A percentile compares a stretch with the other conserved stretches of the same genome.
These are phyloP conservation scores for Clarireedia hainanense DNA, from an alignment of 2,329 filamentous ascomycete genomes.

Conservation along the genomic window DNA sequence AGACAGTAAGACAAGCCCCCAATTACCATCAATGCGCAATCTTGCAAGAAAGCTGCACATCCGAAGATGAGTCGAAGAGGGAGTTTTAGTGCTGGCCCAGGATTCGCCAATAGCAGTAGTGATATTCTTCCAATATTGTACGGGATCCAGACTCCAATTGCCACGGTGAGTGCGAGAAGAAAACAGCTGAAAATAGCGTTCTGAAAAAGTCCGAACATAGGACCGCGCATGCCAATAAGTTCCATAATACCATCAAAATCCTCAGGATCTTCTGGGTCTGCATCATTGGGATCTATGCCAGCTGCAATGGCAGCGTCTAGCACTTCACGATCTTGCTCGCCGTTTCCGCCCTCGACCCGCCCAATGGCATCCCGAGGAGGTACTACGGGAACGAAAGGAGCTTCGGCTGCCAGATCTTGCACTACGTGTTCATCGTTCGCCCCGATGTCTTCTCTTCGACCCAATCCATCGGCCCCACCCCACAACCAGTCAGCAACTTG, in stretches of 20 bases:
- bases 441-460: slow-evolving; percentile 34
- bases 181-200: slow-evolving; percentile 93
- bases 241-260: slow-evolving; percentile 96
- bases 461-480: slow-evolving; percentile 42
- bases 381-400: slow-evolving; percentile 47
- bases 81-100: slow-evolving; percentile 58
- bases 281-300: slow-evolving; percentile 67
- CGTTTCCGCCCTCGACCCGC: slow-evolving; percentile 24
- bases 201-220: slow-evolving; percentile 80
- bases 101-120: slow-evolving; percentile 72
- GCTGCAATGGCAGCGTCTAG: slow-evolving; percentile 58
- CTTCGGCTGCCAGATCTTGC: slow-evolving; percentile 50
- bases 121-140: slow-evolving; percentile 87
- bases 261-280: slow-evolving; percentile 76
- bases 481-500: slow-evolving; percentile 54
- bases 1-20: slow-evolving; percentile 42
- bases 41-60: slow-evolving; percentile 71
- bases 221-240: slow-evolving; percentile 91
- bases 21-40: slow-evolving; percentile 58
- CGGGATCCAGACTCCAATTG: slow-evolving; percentile 78
- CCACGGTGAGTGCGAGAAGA: slow-evolving; percentile 79
- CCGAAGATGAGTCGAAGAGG: slow-evolving; percentile 66
- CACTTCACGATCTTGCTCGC: slow-evolving; percentile 47
- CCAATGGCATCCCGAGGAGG: slow-evolving; percentile 17
- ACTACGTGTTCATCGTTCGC: slow-evolving; percentile 53